Evolutionary conservation across 2,329 filamentous ascomycete species (phyloP), one percentile per base, ranked within the genome.

Genomic region (Microdochium nivale): DNA sequence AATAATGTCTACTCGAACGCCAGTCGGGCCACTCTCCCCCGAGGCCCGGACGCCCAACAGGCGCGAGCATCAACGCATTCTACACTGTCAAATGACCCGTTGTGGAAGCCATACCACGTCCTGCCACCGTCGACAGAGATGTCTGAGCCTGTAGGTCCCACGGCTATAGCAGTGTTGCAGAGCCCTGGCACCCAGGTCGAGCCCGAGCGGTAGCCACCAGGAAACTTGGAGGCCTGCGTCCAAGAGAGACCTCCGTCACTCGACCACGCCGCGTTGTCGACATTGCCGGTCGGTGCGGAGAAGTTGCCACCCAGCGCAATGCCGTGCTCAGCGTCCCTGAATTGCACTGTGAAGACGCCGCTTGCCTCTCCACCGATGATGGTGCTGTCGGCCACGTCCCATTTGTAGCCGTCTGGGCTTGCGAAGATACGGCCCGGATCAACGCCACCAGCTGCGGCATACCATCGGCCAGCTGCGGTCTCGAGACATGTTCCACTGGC

Each of bases 401-500:
- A 67, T 1, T 33, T 40, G 44, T 54, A 44, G 1, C 63, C 64
- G 49, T 62, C 56, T 7, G 50, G 49, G 37, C 63, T 65, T 25
- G 60, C 53, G 49, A 65, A 63, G 3, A 67, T 52, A 1, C 65
- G 54, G 1, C 62, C 64, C 0, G 64, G 62, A 21, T 64, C 54
- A 0, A 61, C 58, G 11, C 63, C 63, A 1, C 63, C 64, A 4
- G 61, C 54, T 1, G 59, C 63, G 16, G 65, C 48, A 49, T 66
- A 66, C 61, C 59, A 65, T 10, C 59, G 56, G 0, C 61, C 62
- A 3, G 58, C 59, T 10, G 56, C 53, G 1, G 63, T 61, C 1
- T 58, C 54, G 3, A 67, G 58, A 50, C 66, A 67, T 5, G 65
- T 66, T 2, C 66, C 66, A 47, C 65, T 67, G 8, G 65, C 65